A percentile compares a stretch with the other conserved stretches of the same genome.
Conservation (phyloP, 192 early-diverging fungal genomes). For the Podila epicladia region DNA sequence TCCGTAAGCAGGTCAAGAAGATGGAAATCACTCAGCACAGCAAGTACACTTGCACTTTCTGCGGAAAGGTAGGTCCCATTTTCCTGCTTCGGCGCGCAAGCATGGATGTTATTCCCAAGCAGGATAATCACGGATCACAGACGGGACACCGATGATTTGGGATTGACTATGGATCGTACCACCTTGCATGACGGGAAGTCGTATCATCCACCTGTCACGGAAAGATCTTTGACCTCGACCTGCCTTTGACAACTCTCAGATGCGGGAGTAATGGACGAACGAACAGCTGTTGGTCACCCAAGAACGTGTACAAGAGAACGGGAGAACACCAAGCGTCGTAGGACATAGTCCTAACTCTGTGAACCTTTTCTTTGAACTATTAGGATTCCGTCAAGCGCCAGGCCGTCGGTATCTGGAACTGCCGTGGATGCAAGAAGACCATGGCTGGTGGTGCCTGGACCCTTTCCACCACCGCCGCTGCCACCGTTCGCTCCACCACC, state of each 20-base stretch:
- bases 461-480: constrained; percentile 90
- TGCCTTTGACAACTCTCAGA: too few species aligned
- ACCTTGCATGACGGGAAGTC: not conserved
- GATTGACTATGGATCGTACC: not conserved
- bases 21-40: constrained; percentile 99
- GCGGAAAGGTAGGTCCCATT: constrained; percentile 81
- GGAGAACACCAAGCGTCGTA: too few species aligned
- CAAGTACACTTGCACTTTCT: constrained; percentile 99
- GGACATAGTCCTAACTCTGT: not conserved
- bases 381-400: constrained; percentile 93
- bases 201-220: too few species aligned
- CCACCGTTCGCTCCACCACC: constrained; percentile 92
- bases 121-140: too few species aligned
- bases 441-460: constrained; percentile 99
- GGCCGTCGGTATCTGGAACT: constrained; percentile 99
- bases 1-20: constrained; percentile 96
- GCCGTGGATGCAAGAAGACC: constrained; percentile 93
- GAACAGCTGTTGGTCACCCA: too few species aligned
- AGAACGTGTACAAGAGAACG: too few species aligned
- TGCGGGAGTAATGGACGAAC: too few species aligned
- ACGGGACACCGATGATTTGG: too few species aligned
- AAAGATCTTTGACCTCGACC: too few species aligned
- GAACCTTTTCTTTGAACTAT: not conserved
- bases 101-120: not conserved
- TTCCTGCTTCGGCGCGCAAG: not conserved